Base-by-base conservation (phyloP, 495 filamentous ascomycete species). In the Hypoxylon fragiforme region DNA sequence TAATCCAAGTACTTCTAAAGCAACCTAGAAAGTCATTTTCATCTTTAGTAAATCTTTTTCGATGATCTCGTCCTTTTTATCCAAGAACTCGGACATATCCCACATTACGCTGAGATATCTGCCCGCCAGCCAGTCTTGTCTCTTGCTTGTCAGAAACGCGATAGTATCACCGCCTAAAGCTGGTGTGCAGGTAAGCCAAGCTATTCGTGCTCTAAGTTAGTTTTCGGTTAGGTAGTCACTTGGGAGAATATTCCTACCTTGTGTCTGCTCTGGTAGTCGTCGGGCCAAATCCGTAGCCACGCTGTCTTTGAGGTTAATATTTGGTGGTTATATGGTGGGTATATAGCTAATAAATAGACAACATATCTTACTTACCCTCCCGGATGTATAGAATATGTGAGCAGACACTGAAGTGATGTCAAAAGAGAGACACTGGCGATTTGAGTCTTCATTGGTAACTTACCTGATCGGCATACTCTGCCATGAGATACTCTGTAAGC, bases 91-190 rank as follows among this genome's bases (percentile, higher is more conserved):
- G 1, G 56, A 55, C 75, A 79, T 78, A 50, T 78, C 73, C 78
- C 76, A 81, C 26, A 50, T 70, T 14, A 43, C 63, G 44, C 56
- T 71, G 15, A 77, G 13, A 62, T 79, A 82, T 43, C 80, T 58
- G 0, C 79, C 80, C 16, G 65, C 69, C 2, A 83, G 54, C 77
- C 78, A 83, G 3, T 72, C 62, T 22, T 76, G 59, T 49, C 68
- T 73, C 58, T 76, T 55, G 15, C 62, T 66, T 3, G 73, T 76
- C 36, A 84, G 50, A 63, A 73, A 79, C 2, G 76, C 67, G 31
- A 78, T 60, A 0, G 72, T 73, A 60, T 81, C 77, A 0, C 70
- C 78, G 19, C 63, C 41, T 6, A 83, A 46, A 24, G 75, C 66
- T 0, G 69, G 54, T 19, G 62, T 72, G 51, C 82, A 56, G 19